Percentiles rank a stretch among this genome's conserved stretches.
Evolutionary conservation across 2,329 filamentous ascomycete species (phyloP).

Genomic region (Ascochyta fabae): DNA sequence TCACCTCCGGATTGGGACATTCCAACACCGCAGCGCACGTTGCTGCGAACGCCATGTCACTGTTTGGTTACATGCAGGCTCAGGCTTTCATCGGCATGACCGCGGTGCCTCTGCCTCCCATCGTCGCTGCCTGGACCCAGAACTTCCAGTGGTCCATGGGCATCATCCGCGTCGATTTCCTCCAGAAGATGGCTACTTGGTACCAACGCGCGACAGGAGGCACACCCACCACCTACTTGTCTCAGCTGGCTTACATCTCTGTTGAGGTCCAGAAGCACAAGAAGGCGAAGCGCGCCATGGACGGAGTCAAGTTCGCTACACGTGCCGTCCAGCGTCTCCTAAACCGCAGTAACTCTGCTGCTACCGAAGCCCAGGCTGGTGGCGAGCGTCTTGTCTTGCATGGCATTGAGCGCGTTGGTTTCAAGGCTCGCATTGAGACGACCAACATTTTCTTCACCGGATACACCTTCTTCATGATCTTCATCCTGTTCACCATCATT

Average conservation of each 20-base stretch:
- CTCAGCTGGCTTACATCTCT: constrained; percentile 74
- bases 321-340: constrained; percentile 43
- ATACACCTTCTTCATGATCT: constrained; percentile 84
- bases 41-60: constrained; percentile 89
- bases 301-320: constrained; percentile 21
- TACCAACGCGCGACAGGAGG: constrained; percentile 94
- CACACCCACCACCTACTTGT: constrained; percentile 78
- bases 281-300: constrained; percentile 55
- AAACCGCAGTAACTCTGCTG: constrained; percentile 56
- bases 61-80: constrained; percentile 93
- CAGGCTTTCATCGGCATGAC: constrained; percentile 91
- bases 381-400: constrained; percentile 62
- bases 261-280: constrained; percentile 83
- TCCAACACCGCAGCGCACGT: constrained; percentile 95
- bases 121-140: constrained; percentile 92
- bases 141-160: constrained; percentile 99
- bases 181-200: constrained; percentile 91
- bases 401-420: constrained; percentile 89
- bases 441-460: constrained; percentile 95
- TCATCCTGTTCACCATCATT: constrained; percentile 76
- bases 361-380: constrained; percentile 42
- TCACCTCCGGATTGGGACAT: constrained; percentile 89
- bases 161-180: constrained; percentile 84
- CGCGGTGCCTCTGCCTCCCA: constrained; percentile 79
- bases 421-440: constrained; percentile 80